phyloP scores from a whole-genome alignment of 768 basidiomycete species.

The Ramaria rubella region DNA sequence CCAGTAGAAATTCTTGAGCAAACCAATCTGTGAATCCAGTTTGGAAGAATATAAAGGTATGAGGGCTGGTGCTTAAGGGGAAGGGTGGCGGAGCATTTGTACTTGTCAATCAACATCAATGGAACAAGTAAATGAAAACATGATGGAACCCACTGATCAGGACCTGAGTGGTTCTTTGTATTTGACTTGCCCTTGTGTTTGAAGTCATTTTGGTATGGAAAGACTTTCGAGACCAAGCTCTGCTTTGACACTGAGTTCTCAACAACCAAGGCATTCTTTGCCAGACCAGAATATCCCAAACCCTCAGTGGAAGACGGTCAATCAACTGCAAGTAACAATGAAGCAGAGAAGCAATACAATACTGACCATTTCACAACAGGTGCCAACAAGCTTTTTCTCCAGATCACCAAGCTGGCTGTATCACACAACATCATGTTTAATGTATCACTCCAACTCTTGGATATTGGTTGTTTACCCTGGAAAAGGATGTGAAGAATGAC shows the following conservation, averaged over 20 bases:
- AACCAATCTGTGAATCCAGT: constrained; percentile 75
- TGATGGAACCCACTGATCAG: constrained; percentile 1
- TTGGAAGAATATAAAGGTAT: constrained; percentile 59
- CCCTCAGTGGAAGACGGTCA: constrained; percentile 45
- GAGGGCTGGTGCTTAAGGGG: constrained; percentile 78
- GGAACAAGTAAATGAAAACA: neutral
- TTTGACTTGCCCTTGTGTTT: constrained; percentile 61
- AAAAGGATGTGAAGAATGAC: constrained; percentile 88
- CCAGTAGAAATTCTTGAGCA: constrained; percentile 77
- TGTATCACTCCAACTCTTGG: constrained; percentile 76
- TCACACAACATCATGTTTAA: constrained; percentile 81
- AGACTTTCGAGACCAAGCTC: constrained; percentile 78
- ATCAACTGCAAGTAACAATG: constrained; percentile 23
- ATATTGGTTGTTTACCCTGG: constrained; percentile 75
- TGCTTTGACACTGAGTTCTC: constrained; percentile 79
- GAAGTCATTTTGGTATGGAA: constrained; percentile 70
- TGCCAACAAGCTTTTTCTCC: constrained; percentile 79
- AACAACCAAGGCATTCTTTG: constrained; percentile 88
- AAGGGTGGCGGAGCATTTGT: constrained; percentile 54
- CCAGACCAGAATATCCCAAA: constrained; percentile 71
- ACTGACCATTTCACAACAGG: constrained; percentile 75
- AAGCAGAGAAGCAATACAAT: constrained; percentile 19
- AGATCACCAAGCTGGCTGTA: constrained; percentile 74
- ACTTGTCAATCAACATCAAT: neutral
- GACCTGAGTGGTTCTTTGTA: constrained; percentile 13